A percentile compares a stretch with the other conserved stretches of the same genome.
phyloP scores from a whole-genome alignment of 805 yeast species.

The Candida chauliodis region DNA sequence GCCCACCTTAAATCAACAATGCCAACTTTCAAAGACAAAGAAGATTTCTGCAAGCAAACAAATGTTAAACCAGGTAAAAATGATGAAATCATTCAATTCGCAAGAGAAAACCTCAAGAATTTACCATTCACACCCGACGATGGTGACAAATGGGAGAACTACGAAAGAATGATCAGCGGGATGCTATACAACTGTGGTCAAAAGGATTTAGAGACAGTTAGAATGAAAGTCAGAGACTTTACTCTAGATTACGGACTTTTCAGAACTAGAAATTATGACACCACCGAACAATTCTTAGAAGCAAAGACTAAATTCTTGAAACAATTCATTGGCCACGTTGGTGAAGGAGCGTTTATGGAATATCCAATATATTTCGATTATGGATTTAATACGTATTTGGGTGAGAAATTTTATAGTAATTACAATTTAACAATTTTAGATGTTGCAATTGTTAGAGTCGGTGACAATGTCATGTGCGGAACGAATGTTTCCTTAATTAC shows the following conservation, averaged over 20 bases:
- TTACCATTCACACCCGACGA: slow-evolving; percentile 11
- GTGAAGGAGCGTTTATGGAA: slow-evolving; percentile 12
- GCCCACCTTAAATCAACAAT: neutral
- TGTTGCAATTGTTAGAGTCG: slow-evolving; percentile 13
- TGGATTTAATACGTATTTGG: slow-evolving; percentile 14
- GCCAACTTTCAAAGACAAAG: slow-evolving; percentile 10
- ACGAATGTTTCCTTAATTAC: slow-evolving; percentile 12
- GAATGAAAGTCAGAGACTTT: slow-evolving; percentile 11
- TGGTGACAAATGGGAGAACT: slow-evolving; percentile 12
- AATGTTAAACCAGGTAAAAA: slow-evolving; percentile 9
- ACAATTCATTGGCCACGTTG: slow-evolving; percentile 13
- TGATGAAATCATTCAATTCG: slow-evolving; percentile 12
- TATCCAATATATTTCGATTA: slow-evolving; percentile 13
- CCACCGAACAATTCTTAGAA: slow-evolving; percentile 7
- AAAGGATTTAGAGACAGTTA: slow-evolving; percentile 8
- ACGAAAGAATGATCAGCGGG: slow-evolving; percentile 16
- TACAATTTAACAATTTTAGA: slow-evolving; percentile 13
- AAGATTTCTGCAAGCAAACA: slow-evolving; percentile 13
- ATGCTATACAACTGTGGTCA: slow-evolving; percentile 12
- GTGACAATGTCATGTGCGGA: slow-evolving; percentile 14
- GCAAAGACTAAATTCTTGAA: slow-evolving; percentile 11
- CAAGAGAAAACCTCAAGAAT: slow-evolving; percentile 11
- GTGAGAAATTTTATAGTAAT: slow-evolving; percentile 12
- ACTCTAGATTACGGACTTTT: slow-evolving; percentile 12
- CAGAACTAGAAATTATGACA: slow-evolving; percentile 8